A percentile compares a stretch with the other conserved stretches of the same genome.
phyloP scores from a whole-genome alignment of 805 yeast genomes.

The Barnettozyma botsteinii region DNA sequence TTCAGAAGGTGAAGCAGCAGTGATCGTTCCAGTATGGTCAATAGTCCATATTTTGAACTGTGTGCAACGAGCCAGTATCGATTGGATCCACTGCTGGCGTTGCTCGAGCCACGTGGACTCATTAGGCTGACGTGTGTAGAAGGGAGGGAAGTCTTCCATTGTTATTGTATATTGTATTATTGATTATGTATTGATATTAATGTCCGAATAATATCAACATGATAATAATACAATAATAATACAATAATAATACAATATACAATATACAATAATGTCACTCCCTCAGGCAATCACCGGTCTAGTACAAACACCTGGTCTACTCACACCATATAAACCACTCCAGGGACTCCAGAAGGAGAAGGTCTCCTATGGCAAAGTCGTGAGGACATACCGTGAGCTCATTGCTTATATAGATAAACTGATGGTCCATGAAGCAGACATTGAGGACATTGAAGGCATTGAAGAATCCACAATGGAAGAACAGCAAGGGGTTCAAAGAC shows the following conservation, averaged over 20 bases:
- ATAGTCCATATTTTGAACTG: conserved; percentile 50
- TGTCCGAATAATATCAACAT: no score
- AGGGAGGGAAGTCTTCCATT: conserved; percentile 67
- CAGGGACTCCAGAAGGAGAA: background rate
- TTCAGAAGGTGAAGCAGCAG: background rate
- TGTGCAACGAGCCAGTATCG: conserved; percentile 59
- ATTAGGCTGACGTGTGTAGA: conserved; percentile 86
- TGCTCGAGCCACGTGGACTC: conserved; percentile 73
- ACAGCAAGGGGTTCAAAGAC: conserved; percentile 8
- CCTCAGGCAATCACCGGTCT: background rate
- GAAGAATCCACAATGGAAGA: background rate
- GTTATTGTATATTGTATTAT: background rate
- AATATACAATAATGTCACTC: background rate
- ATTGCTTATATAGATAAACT: conserved; percentile 28
- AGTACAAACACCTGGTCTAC: background rate
- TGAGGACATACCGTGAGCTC: conserved; percentile 23
- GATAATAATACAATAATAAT: no score
- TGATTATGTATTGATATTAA: no score
- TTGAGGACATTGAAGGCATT: background rate
- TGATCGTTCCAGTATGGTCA: conserved; percentile 30
- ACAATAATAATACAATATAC: background rate
- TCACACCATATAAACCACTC: background rate
- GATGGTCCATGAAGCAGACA: conserved; percentile 10
- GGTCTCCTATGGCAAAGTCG: conserved; percentile 19
- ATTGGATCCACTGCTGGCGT: conserved; percentile 65